Evolutionary conservation across 192 early-diverging fungal genomes (phyloP), one percentile per base, ranked within the genome.

Genomic region (Helicostylum pulchrum): DNA sequence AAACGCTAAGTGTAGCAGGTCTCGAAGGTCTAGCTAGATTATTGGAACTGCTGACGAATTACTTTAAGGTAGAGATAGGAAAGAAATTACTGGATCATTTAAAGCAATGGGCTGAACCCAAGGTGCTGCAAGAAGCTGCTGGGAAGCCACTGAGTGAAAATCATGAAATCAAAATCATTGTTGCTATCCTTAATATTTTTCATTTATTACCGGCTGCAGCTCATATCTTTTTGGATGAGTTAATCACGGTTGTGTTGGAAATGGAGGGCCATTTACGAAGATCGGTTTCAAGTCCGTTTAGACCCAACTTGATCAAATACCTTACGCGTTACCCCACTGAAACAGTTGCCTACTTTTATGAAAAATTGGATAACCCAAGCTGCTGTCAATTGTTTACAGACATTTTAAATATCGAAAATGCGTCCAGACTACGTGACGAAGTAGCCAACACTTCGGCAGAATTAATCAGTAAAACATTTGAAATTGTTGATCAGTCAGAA

Each of bases 11-110:
- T 5, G 96, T 98, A 14, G 82, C 90, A 19, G 94, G 91, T 21
- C 74, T 99, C 11, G 98, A 99, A 55, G 96, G 96, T 2, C 74
- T 99, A 31, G 95, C 94, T 3, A 87, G 96, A 7, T 77, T 99
- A 50, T 72, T 99, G 11, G 90, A 96, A 72, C 80, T 99, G 0
- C 70, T 99, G 67, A 94, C 92, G 26, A 96, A 92, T 76, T 99
- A 98, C 76, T 99, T 99, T 79, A 99, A 97, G 70, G 92, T 93
- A 8, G 95, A 99, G 68, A 96, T 99, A 50, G 96, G 98, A 15
- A 91, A 90, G 61, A 96, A 97, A 80, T 77, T 99, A n/a, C 69
- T 99, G n/a, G 96, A 99, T 71, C 98, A 99, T 73, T 76, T 99
- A 62, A 84, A 87, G 32, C 84, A 89, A 51, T 98, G 94, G 95